Evolutionary conservation across 441 rosid species (phyloP).

Genomic region (Gossypium trilobum): DNA sequence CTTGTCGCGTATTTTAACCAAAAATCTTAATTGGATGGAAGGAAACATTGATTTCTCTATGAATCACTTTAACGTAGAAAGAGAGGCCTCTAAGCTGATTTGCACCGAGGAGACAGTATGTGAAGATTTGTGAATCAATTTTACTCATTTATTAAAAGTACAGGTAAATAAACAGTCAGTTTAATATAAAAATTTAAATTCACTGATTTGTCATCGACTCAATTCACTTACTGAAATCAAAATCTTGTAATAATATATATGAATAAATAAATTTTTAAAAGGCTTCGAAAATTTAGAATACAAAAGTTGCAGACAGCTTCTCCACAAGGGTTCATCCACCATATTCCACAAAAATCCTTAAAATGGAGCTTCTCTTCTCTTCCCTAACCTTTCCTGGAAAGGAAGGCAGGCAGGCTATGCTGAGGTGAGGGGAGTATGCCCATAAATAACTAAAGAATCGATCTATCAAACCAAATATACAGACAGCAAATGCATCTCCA

Average conservation of each 20-base stretch:
- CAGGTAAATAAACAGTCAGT: background rate
- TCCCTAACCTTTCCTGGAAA: background rate
- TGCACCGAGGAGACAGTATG: background rate
- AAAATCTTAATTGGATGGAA: background rate
- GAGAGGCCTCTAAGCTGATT: background rate
- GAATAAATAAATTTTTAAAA: background rate
- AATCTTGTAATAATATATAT: background rate
- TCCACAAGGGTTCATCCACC: conserved; percentile 13
- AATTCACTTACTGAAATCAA: background rate
- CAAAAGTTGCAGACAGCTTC: conserved; percentile 16
- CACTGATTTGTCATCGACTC: background rate
- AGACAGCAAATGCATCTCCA: conserved; percentile 17
- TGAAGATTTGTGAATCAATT: background rate
- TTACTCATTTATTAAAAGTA: background rate
- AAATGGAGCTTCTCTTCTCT: conserved; percentile 8
- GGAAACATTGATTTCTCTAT: background rate
- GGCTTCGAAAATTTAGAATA: conserved; percentile 2
- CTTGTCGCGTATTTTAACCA: background rate
- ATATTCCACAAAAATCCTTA: background rate
- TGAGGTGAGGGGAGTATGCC: conserved; percentile 12
- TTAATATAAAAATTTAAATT: no score
- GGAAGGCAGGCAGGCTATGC: background rate
- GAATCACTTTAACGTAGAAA: background rate
- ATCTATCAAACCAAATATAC: conserved; percentile 33
- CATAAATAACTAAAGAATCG: conserved; percentile 36